Evolutionary conservation across 192 early-diverging fungal species (phyloP).

Genomic region (Linnemannia exigua): DNA sequence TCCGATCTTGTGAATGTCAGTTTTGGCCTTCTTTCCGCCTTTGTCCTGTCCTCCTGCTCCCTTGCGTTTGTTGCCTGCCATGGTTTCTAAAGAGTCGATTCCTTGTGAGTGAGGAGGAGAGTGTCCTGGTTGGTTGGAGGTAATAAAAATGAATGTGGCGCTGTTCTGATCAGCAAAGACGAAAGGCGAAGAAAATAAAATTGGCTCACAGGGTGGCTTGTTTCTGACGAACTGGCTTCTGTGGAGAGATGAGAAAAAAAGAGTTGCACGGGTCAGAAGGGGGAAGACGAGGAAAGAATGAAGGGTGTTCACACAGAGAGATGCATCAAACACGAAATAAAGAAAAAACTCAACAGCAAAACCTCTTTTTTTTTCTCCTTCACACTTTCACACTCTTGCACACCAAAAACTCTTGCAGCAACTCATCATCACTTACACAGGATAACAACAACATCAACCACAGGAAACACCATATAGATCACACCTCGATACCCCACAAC

Average conservation of each 20-base stretch:
- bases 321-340: neutral
- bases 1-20: constrained; percentile 43
- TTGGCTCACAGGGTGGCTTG: no score
- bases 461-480: neutral
- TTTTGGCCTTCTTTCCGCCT: constrained; percentile 41
- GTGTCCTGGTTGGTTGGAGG: neutral
- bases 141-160: neutral
- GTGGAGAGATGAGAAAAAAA: no score
- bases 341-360: neutral
- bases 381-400: neutral
- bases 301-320: neutral
- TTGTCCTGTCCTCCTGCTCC: constrained; percentile 20
- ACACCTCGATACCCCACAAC: neutral
- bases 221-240: no score
- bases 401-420: neutral
- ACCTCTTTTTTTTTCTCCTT: neutral
- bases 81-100: neutral
- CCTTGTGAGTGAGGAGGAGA: neutral
- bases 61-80: constrained; percentile 54
- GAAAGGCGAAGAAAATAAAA: no score
- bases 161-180: neutral
- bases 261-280: neutral
- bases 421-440: neutral
- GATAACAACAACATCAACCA: neutral
- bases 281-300: neutral